phyloP scores from a whole-genome alignment of 768 basidiomycete genomes.

The Tulasnella sp. region DNA sequence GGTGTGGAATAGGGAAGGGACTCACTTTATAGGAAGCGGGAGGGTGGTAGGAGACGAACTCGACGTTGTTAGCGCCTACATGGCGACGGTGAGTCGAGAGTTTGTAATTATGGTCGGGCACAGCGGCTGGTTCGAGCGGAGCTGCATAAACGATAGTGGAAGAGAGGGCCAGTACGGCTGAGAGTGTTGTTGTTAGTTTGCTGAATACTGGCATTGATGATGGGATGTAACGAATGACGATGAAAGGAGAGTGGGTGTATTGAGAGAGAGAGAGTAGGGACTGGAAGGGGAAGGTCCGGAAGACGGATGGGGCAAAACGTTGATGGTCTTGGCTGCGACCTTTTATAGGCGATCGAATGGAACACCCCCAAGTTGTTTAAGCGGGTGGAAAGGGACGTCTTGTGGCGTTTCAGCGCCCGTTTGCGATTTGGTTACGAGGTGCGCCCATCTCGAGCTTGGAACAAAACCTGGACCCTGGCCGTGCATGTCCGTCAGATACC shows the following conservation, averaged over 20 bases:
- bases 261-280: neutral
- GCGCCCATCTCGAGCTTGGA: no score
- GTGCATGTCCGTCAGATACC: no score
- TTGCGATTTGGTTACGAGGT: no score
- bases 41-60: constrained; percentile 2
- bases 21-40: neutral
- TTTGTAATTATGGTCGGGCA: neutral
- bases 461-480: no score
- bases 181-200: neutral
- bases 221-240: neutral
- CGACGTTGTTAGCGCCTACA: neutral
- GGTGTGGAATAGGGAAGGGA: no score
- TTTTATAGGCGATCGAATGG: no score
- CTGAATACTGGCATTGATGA: constrained; percentile 2
- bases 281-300: no score
- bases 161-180: neutral
- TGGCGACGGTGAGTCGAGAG: neutral
- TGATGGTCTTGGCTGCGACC: no score
- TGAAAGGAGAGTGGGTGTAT: neutral
- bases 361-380: no score
- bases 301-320: no score
- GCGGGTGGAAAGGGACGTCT: no score
- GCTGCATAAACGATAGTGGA: neutral
- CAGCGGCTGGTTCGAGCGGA: neutral
- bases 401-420: no score